Conservation (phyloP, 495 filamentous ascomycete species). For the Hypoxylon fuscum region DNA sequence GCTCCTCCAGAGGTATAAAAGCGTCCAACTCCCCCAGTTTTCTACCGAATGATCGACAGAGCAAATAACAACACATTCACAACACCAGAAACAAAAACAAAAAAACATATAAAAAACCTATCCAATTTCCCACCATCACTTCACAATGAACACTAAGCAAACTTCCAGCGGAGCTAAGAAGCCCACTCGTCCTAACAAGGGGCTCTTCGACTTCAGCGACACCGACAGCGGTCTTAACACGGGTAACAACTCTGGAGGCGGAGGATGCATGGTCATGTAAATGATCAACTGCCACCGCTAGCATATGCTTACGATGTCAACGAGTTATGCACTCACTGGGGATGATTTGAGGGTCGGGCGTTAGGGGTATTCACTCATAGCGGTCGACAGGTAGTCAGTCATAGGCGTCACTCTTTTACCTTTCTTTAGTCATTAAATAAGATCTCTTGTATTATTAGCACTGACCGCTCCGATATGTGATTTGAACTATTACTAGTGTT, state of each 20-base stretch:
- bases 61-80: no score
- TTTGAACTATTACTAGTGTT: not conserved
- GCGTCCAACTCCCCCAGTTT: no score
- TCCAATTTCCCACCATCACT: no score
- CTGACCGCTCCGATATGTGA: not conserved
- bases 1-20: no score
- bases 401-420: slow-evolving; percentile 17
- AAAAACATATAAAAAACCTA: no score
- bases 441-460: not conserved
- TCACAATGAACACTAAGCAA: slow-evolving; percentile 24
- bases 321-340: not conserved
- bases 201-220: slow-evolving; percentile 38
- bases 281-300: not conserved
- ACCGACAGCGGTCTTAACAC: slow-evolving; percentile 14
- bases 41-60: no score
- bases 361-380: slow-evolving; percentile 4
- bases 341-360: not conserved
- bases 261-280: slow-evolving; percentile 32
- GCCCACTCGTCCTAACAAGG: slow-evolving; percentile 27
- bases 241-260: slow-evolving; percentile 10
- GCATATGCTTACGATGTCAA: slow-evolving; percentile 5
- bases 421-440: slow-evolving; percentile 12
- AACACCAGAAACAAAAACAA: no score
- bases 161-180: slow-evolving; percentile 14
- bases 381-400: not conserved